Evolutionary conservation across 495 filamentous ascomycete species (phyloP), one percentile per base, ranked within the genome.

Genomic region (Apiosordaria backusii): DNA sequence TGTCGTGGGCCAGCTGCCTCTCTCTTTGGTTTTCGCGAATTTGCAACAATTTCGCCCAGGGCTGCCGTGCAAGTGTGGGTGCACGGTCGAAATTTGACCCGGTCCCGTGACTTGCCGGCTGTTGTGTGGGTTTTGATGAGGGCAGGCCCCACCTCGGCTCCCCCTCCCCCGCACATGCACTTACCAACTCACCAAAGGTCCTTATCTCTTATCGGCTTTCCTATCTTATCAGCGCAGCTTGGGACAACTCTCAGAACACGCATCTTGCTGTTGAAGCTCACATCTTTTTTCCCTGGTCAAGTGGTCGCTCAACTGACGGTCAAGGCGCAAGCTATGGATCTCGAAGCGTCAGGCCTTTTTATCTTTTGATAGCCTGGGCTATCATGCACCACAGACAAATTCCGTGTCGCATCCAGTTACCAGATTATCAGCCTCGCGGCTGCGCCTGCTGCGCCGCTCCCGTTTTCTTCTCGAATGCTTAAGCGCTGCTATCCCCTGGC

Each of bases 31-130:
- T 74, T 74, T 68, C 66, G 68, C 68, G 64, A 68, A 68, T 73
- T 66, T 70, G 69, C 72, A 45, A 45, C 35, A 74, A 74, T 76
- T 76, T 76, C 71, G 67, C 62, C 71, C 62, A 67, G 67, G 67
- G 67, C 65, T 68, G 61, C 62, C 45, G 69, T 68, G 74, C 65
- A 61, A 61, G 19, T 65, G 74, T 68, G 72, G 68, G 65, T 58
- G 57, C 63, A 67, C 73, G 73, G 73, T 60, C 62, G 58, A 70
- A 71, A 68, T 62, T 69, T 71, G 61, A 74, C 66, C 70, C 72
- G 70, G 52, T 63, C 72, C 70, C 59, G 59, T 61, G 70, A 61
- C 60, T 50, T 53, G 40, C 23, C 23, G 16, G 21, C 65, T 62
- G 60, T 45, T 45, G n/a, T 4, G 52, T 50, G n/a, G 52, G 19